phyloP scores from a whole-genome alignment of 139 green algal species.

The Chlorella vulgaris region DNA sequence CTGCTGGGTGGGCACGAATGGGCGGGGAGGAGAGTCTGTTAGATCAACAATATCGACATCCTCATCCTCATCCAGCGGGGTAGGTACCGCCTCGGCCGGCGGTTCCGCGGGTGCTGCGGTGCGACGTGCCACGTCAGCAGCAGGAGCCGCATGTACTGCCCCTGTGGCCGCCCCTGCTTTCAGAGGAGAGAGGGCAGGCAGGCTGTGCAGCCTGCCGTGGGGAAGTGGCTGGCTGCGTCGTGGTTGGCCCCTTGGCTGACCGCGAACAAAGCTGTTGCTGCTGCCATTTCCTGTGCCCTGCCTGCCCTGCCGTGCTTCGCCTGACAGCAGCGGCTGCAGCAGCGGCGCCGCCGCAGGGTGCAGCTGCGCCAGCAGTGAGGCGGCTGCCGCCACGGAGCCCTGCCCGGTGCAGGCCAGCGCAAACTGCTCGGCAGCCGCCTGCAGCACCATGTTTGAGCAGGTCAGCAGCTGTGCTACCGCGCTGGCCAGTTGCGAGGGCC shows the following conservation, averaged over 20 bases:
- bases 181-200: no score
- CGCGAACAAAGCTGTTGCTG: background rate
- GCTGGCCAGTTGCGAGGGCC: background rate
- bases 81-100: background rate
- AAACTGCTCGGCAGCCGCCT: background rate
- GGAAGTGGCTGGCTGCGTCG: background rate
- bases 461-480: background rate
- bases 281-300: background rate
- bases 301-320: conserved; percentile 3
- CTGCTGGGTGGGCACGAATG: no score
- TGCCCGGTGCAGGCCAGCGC: background rate
- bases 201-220: no score
- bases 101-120: background rate
- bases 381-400: background rate
- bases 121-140: no score
- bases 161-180: no score
- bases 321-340: conserved; percentile 15
- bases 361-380: background rate
- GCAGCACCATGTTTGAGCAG: background rate
- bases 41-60: background rate
- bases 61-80: no score
- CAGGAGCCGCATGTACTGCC: no score
- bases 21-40: background rate
- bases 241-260: background rate
- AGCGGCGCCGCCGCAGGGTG: background rate